These are phyloP conservation scores for Aspergillus aculeatus DNA, from an alignment of 2,329 filamentous ascomycete species.

Conservation along the genomic window DNA sequence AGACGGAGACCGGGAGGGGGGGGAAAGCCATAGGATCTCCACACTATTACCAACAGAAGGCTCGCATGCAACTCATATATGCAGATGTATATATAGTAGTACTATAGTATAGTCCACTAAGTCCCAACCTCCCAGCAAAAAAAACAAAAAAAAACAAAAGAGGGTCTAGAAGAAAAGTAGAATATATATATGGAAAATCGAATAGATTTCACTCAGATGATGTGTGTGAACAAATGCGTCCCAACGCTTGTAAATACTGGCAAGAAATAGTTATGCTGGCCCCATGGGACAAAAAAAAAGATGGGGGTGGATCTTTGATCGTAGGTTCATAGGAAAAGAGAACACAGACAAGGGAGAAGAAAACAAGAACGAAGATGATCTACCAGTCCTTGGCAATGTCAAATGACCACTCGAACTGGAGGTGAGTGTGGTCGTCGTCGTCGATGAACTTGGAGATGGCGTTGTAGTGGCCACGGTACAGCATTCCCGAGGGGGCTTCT, in stretches of 20 bases:
- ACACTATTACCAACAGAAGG: too few species aligned
- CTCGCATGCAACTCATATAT: too few species aligned
- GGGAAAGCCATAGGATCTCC: too few species aligned
- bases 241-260: conserved; percentile 25
- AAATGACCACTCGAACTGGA: conserved; percentile 94
- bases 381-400: conserved; percentile 95
- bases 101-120: too few species aligned
- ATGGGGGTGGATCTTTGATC: not conserved
- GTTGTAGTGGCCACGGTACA: conserved; percentile 86
- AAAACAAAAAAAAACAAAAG: too few species aligned
- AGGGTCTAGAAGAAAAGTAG: too few species aligned
- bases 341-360: not conserved
- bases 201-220: not conserved
- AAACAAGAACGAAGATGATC: conserved; percentile 1
- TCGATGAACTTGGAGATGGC: conserved; percentile 89
- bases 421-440: conserved; percentile 86
- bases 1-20: too few species aligned
- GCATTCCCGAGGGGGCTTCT: conserved; percentile 87
- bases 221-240: conserved; percentile 11
- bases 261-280: not conserved
- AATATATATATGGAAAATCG: not conserved
- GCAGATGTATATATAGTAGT: too few species aligned
- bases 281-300: not conserved
- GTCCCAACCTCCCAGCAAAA: too few species aligned
- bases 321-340: conserved; percentile 10